Conservation (phyloP, 306 rosid genomes). For the Dicorynia guianensis region DNA sequence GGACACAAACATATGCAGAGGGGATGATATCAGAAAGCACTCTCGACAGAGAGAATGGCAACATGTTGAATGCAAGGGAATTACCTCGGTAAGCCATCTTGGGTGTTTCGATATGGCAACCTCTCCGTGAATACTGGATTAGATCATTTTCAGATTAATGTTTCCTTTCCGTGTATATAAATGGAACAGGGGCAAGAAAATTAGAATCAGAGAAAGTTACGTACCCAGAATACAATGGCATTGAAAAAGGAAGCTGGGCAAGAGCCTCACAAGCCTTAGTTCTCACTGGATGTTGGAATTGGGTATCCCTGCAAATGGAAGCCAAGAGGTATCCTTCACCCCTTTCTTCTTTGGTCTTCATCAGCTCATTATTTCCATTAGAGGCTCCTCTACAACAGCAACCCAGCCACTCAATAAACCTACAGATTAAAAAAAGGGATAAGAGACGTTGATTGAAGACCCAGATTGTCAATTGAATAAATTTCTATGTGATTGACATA, state of each 20-base stretch:
- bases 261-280: conserved; percentile 79
- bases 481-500: too few species aligned
- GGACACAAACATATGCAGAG: neutral
- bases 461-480: neutral
- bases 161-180: conserved; percentile 6
- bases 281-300: conserved; percentile 57
- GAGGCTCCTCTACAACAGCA: conserved; percentile 75
- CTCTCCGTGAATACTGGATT: conserved; percentile 72
- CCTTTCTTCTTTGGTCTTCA: conserved; percentile 48
- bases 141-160: conserved; percentile 8
- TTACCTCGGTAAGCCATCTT: conserved; percentile 62
- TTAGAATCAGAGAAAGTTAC: neutral
- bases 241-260: conserved; percentile 67
- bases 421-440: conserved; percentile 26
- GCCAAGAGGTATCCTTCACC: conserved; percentile 26
- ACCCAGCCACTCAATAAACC: conserved; percentile 79
- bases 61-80: conserved; percentile 43
- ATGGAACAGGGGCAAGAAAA: neutral
- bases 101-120: conserved; percentile 79
- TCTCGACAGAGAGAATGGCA: conserved; percentile 15
- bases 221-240: conserved; percentile 69
- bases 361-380: conserved; percentile 33
- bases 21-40: neutral
- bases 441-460: neutral
- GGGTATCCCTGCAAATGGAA: conserved; percentile 63